Base-by-base conservation (phyloP, 2,329 filamentous ascomycete species). In the Pseudocercospora macadamiae region DNA sequence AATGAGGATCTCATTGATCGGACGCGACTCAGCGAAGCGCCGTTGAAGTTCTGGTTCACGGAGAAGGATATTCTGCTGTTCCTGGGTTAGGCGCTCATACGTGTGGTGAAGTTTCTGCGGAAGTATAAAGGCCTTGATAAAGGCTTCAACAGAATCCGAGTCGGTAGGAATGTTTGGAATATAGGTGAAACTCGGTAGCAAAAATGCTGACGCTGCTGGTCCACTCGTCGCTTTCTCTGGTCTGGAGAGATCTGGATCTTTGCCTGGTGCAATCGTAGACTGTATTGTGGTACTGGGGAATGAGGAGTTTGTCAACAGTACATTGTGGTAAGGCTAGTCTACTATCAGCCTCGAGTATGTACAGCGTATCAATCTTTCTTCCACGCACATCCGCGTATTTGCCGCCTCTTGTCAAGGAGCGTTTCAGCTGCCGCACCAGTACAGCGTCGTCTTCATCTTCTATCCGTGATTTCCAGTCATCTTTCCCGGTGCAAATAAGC, bases 141-240 rank as follows among this genome's bases (percentile, higher is more conserved):
- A 83, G 6, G 71, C 72, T 34, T 78, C 75, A 36, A 83, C 80
- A 10, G 60, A 86, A 78, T 60, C 83, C 81, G 0, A 81, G 82
- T 54, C 37, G 14, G 86, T 82, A 2, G 89, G 86, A 39, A 96
- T 83, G 56, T 83, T 84, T 0, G 88, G 86, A 14, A 96, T 79
- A 74, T 92, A 92, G 75, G 87, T 88, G 80, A 96, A 96, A 72
- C 85, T 87, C 2, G 93, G 93, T 28, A 96, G 84, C 18, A 96
- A 81, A 70, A 93, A 89, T 1, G 83, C 89, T 1, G 89, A 91
- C 0, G 83, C 83, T 18, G 71, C 59, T 6, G 64, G 63, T 21
- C 26, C 30, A 74, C 74, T 39, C n/a, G 30, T 52, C 12, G 42
- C 47, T 9, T 42, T 23, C 4, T 36, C 36, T n/a, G 36, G 16